Base-by-base conservation (phyloP, 805 yeast genomes). In the Kazachstania kunashirensis region DNA sequence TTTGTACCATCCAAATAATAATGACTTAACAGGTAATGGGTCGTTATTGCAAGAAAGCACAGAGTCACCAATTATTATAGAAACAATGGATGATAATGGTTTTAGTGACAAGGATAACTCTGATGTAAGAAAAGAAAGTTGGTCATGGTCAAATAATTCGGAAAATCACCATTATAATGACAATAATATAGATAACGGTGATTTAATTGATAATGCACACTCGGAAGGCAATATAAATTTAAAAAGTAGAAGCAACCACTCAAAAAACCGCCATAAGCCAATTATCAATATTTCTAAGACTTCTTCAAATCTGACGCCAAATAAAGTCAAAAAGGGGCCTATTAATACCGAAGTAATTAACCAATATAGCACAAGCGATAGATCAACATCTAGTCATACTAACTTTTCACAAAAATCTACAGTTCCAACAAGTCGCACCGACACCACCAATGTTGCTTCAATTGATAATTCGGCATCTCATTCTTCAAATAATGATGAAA, bases 231-330 rank as follows among this genome's bases (percentile, higher is more conserved):
- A 12, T 18, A 13, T 12, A 3, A 24, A 30, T 13, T n/a, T 21
- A 3, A 33, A 25, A 18, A 45, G 40, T 15, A 45, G 46, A 35
- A 44, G 47, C 7, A 61, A 61, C 36, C 66, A 62, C 38, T 48
- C 65, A 3, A 54, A 64, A 37, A 60, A 61, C 38, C 55, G 66
- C 40, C 66, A 63, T 36, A 35, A 39, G 13, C 57, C 57, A 23
- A 43, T 52, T 10, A 36, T 45, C n/a, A 33, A 16, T 13, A 13
- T 32, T 14, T 6, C 21, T 9, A 30, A 18, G n/a, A 16, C 29
- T 7, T 16, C 29, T 8, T 21, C 28, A 11, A 21, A 21, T 14
- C 4, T 9, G 4, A 4, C 11, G 10, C 10, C 24, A 6, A 37
- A 16, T 18, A 17, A 15, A 16, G 24, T 18, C 10, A 19, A 17